Conservation (phyloP, 495 filamentous ascomycete species). For the Cercophora newfieldiana region DNA sequence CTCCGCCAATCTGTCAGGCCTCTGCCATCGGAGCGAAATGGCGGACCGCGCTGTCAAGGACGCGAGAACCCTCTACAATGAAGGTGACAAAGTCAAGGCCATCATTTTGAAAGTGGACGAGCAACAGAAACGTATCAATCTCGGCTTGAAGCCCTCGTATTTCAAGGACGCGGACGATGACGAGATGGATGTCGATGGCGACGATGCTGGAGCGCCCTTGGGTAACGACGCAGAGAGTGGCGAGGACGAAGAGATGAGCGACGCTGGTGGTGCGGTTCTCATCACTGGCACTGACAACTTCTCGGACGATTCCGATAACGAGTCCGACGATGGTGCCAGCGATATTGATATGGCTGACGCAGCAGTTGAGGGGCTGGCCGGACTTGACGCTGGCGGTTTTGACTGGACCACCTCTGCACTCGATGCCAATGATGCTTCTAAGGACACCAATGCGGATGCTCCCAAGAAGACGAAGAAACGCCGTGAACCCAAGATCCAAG, state of each 20-base stretch:
- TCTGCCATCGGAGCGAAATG: slow-evolving; percentile 90
- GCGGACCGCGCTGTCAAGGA: slow-evolving; percentile 76
- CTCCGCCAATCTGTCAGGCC: slow-evolving; percentile 80
- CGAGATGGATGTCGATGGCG: slow-evolving; percentile 56
- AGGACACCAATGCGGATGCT: slow-evolving; percentile 47
- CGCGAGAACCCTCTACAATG: slow-evolving; percentile 78
- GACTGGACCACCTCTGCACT: slow-evolving; percentile 75
- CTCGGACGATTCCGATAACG: slow-evolving; percentile 45
- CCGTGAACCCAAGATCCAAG: slow-evolving; percentile 74
- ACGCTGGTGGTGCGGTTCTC: slow-evolving; percentile 56
- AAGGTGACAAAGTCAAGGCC: slow-evolving; percentile 89
- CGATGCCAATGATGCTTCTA: slow-evolving; percentile 45
- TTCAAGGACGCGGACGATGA: slow-evolving; percentile 61
- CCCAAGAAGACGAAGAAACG: slow-evolving; percentile 73
- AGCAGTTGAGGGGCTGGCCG: slow-evolving; percentile 39
- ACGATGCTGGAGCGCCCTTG: slow-evolving; percentile 49
- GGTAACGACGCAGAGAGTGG: slow-evolving; percentile 46
- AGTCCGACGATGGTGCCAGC: slow-evolving; percentile 45
- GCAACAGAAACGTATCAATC: slow-evolving; percentile 72
- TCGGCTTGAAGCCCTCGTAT: slow-evolving; percentile 91
- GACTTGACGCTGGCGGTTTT: slow-evolving; percentile 78
- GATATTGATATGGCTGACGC: slow-evolving; percentile 52
- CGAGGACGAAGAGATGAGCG: slow-evolving; percentile 50
- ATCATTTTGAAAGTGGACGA: slow-evolving; percentile 76
- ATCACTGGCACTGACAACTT: slow-evolving; percentile 46